phyloP scores from a whole-genome alignment of 2,329 filamentous ascomycete species.

The Ceratocystis papillata region DNA sequence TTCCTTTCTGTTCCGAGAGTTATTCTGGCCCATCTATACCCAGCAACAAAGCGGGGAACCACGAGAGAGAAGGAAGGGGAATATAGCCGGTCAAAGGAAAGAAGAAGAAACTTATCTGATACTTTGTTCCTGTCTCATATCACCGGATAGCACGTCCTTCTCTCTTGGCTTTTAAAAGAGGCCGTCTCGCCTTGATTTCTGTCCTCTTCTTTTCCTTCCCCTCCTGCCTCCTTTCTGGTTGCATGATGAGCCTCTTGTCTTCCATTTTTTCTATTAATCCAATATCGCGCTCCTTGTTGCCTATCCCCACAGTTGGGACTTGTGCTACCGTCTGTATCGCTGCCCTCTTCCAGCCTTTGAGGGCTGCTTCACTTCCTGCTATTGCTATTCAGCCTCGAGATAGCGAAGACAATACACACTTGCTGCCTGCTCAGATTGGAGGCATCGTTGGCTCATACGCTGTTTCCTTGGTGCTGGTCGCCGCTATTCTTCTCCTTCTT shows the following conservation, averaged over 20 bases:
- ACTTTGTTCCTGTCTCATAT: constrained; percentile 7
- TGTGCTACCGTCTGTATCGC: constrained; percentile 14
- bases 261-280: constrained; percentile 28
- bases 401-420: constrained; percentile 28
- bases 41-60: background rate
- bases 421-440: constrained; percentile 68
- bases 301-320: constrained; percentile 8
- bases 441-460: constrained; percentile 78
- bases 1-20: background rate
- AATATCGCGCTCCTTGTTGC: constrained; percentile 27
- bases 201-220: constrained; percentile 3
- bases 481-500: constrained; percentile 52
- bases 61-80: background rate
- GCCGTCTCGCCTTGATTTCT: constrained; percentile 16
- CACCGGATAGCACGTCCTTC: background rate
- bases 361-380: constrained; percentile 29
- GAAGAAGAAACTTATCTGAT: background rate
- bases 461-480: constrained; percentile 61
- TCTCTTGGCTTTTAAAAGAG: constrained; percentile 21
- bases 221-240: constrained; percentile 15
- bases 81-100: background rate
- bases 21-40: background rate
- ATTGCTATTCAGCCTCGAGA: constrained; percentile 42
- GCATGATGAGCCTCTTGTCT: constrained; percentile 22
- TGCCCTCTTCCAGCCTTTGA: constrained; percentile 24